These are phyloP conservation scores for Sporothrix variecibatus DNA, from an alignment of 2,329 filamentous ascomycete species.

Conservation along the genomic window DNA sequence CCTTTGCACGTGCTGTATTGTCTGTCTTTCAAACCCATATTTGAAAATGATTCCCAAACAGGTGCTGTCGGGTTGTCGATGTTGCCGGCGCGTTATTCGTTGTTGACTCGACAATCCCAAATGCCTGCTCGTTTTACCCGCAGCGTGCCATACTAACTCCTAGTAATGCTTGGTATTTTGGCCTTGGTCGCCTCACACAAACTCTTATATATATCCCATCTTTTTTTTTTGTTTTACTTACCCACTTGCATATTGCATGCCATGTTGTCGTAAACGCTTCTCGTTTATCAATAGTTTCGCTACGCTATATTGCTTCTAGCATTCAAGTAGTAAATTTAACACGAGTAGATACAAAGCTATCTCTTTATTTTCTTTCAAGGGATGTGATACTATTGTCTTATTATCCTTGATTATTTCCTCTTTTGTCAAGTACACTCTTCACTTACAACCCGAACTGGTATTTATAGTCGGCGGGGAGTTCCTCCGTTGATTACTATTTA, in stretches of 20 bases:
- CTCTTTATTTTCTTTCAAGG: not conserved
- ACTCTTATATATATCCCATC: conserved; percentile 1
- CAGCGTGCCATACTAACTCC: not conserved
- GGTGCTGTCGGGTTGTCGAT: not conserved
- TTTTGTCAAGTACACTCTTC: not conserved
- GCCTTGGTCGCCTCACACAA: not conserved
- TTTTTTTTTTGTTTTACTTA: not conserved
- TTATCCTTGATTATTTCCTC: no score
- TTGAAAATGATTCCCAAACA: not conserved
- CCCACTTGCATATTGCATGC: not conserved
- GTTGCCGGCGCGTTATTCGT: not conserved
- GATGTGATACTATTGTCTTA: not conserved
- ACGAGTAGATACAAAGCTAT: not conserved
- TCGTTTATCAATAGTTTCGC: not conserved
- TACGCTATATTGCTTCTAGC: not conserved
- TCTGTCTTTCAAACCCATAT: not conserved
- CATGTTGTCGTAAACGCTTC: not conserved
- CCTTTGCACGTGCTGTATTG: not conserved
- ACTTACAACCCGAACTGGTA: not conserved
- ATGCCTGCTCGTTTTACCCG: not conserved
- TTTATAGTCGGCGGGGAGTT: conserved; percentile 12
- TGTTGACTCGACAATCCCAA: not conserved
- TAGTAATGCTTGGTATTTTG: not conserved
- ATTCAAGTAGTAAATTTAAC: not conserved
- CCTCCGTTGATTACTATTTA: not conserved